Conservation (phyloP, 805 yeast genomes). For the Sugiyamaella qingdaonensis region DNA sequence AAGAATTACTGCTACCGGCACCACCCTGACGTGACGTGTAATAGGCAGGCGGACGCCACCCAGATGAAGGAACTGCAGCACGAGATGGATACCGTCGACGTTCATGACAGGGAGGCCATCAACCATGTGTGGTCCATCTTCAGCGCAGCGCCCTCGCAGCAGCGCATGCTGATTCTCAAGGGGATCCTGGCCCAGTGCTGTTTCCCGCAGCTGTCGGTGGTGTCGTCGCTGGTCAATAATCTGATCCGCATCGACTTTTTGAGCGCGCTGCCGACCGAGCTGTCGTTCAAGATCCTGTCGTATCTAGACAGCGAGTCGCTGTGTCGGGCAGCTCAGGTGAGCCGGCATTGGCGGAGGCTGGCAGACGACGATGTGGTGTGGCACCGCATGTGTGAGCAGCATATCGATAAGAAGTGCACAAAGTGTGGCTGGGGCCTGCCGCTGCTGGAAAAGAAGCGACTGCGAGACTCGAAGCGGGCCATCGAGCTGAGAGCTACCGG, state of each 20-base stretch:
- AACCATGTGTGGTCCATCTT: constrained; percentile 82
- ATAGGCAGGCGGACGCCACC: constrained; percentile 59
- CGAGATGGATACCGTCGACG: constrained; percentile 43
- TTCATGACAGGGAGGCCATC: constrained; percentile 71
- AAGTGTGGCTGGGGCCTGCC: constrained; percentile 99
- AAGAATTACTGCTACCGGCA: constrained; percentile 79
- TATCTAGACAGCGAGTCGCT: constrained; percentile 90
- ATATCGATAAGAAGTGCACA: constrained; percentile 94
- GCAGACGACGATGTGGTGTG: constrained; percentile 97
- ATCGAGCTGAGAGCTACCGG: constrained; percentile 27
- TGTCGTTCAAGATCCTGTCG: constrained; percentile 78
- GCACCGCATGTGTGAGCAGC: constrained; percentile 98
- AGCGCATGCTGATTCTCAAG: constrained; percentile 70
- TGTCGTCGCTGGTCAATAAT: constrained; percentile 72
- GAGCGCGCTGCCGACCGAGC: constrained; percentile 76
- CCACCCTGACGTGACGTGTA: constrained; percentile 79
- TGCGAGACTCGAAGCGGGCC: constrained; percentile 31
- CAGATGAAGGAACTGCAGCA: constrained; percentile 62
- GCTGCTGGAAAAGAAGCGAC: constrained; percentile 70
- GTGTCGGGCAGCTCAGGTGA: constrained; percentile 91
- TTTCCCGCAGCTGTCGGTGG: constrained; percentile 86
- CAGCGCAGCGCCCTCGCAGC: constrained; percentile 64
- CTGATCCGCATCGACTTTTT: constrained; percentile 87
- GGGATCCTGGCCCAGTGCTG: constrained; percentile 89
- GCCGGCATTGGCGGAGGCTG: constrained; percentile 75